phyloP scores from a whole-genome alignment of 2,329 filamentous ascomycete genomes.

The Fusarium sp. region DNA sequence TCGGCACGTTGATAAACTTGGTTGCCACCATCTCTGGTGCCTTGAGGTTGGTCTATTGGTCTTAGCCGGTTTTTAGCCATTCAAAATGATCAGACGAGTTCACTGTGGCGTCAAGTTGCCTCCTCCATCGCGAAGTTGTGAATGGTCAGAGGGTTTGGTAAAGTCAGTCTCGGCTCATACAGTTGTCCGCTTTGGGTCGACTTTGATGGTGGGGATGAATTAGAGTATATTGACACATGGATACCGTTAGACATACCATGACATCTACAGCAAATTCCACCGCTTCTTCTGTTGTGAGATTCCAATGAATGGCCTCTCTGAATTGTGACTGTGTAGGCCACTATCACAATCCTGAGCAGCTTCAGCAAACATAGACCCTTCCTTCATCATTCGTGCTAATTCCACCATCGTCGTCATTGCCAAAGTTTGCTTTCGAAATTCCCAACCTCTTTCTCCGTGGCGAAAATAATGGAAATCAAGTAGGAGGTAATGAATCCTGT shows the following conservation, averaged over 20 bases:
- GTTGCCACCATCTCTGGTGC: conserved; percentile 32
- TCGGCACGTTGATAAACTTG: conserved; percentile 30
- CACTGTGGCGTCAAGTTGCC: conserved; percentile 19
- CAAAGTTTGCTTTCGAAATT: conserved; percentile 7
- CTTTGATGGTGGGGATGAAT: too few relatives aligned
- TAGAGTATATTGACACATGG: not conserved
- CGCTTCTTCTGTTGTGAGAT: not conserved
- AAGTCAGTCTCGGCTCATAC: conserved; percentile 15
- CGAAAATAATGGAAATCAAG: not conserved
- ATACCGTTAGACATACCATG: not conserved
- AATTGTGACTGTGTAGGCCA: not conserved
- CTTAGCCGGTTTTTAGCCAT: not conserved
- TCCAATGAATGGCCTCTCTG: conserved; percentile 2
- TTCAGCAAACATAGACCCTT: conserved; percentile 11
- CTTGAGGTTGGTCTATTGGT: conserved; percentile 6
- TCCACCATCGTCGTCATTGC: conserved; percentile 6
- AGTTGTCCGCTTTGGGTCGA: too few relatives aligned
- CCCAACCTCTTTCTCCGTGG: conserved; percentile 4
- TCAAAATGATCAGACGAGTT: conserved; percentile 6
- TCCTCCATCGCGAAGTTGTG: conserved; percentile 12
- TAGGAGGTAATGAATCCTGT: too few relatives aligned
- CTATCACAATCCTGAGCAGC: conserved; percentile 19
- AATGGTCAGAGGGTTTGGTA: conserved; percentile 3
- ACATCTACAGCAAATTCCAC: conserved; percentile 31
- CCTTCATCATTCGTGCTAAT: conserved; percentile 5